Evolutionary conservation across 169 alveolate species (phyloP), one percentile per base, ranked within the genome.

Genomic region (Eimeria brunetti): DNA sequence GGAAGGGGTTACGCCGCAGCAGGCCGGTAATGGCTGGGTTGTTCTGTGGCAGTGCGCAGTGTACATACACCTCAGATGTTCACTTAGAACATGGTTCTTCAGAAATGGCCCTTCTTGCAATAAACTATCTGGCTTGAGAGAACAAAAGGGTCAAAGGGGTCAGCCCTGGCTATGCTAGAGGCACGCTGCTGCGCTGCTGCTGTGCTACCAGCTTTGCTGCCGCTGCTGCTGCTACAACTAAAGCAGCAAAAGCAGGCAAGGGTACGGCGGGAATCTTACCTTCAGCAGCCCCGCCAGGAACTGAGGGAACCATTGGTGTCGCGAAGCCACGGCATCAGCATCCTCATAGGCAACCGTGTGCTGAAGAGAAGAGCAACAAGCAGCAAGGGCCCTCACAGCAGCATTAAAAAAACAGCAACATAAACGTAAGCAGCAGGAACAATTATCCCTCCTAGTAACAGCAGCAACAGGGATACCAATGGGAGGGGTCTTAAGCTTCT

Each of bases 1-100:
- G 64, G 51, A 92, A 92, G 44, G 96, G 96, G 49, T 92, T 92
- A 56, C 49, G 92, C 38, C 67, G 76, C 60, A 92, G 76, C 56
- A 92, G 80, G 30, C 71, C 64, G 12, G 91, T 60, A 62, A 92
- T 93, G 16, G 80, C 58, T 33, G 36, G 20, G n/a, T 85, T 51
- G 80, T 92, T 92, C 96, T 81, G 56, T 9, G 38, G 0, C 78
- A 51, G 69, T 24, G 27, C 38, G 71, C 75, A 89, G 60, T 67
- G 76, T n/a, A 44, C 58, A 69, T 22, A 64, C 38, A 76, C 9
- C 38, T 9, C 83, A 44, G 27, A 36, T 85, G 11, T 41, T 8
- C 33, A 38, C 0, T 18, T 20, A 44, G 38, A 6, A 6, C 60
- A 12, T 1, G 16, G 24, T 67, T 30, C 76, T 67, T 22, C 20